phyloP scores from a whole-genome alignment of 345 rosid species.

The Rubroshorea leprosula region DNA sequence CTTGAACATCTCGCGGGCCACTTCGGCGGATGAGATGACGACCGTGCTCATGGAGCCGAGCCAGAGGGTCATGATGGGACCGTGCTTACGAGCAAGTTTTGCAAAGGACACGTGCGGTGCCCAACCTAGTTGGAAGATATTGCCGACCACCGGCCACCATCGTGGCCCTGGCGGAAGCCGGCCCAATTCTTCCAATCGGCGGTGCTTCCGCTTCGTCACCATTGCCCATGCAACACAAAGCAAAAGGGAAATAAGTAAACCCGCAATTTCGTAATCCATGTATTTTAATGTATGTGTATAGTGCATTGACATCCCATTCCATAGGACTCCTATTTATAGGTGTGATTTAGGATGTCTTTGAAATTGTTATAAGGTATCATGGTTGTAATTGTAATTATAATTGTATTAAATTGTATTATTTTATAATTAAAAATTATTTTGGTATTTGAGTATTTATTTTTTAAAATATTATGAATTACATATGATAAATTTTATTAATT shows the following conservation, averaged over 20 bases:
- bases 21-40: constrained; percentile 58
- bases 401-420: no score
- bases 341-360: no score
- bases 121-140: constrained; percentile 50
- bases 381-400: no score
- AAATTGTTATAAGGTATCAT: no score
- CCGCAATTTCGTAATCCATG: constrained; percentile 32
- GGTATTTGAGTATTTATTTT: no score
- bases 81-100: constrained; percentile 37
- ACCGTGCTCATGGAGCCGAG: constrained; percentile 69
- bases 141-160: constrained; percentile 59
- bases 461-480: no score
- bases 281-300: no score
- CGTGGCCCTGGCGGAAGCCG: constrained; percentile 68
- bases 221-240: constrained; percentile 34
- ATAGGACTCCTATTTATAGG: no score
- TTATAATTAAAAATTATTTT: no score
- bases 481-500: no score
- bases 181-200: constrained; percentile 17
- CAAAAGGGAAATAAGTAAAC: constrained; percentile 24
- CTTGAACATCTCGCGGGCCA: constrained; percentile 70
- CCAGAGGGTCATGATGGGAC: constrained; percentile 73
- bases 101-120: constrained; percentile 48
- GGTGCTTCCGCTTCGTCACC: constrained; percentile 31
- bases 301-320: no score